phyloP scores from a whole-genome alignment of 2,329 filamentous ascomycete species.

The Ophiostoma sp. region DNA sequence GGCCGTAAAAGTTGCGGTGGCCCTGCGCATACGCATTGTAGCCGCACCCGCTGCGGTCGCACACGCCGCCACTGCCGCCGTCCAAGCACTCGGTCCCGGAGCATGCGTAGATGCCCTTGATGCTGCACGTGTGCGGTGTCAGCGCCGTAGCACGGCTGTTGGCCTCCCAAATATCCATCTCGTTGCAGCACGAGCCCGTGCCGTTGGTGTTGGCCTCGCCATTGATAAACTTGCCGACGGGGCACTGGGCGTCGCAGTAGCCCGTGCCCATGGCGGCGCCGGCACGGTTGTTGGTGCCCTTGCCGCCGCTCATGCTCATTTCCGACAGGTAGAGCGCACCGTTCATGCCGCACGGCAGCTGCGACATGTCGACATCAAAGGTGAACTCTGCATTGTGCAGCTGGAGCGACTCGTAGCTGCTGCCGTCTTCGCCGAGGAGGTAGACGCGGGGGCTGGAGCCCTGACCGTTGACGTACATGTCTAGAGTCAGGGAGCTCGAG shows the following conservation, averaged over 20 bases:
- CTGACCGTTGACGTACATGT: constrained; percentile 19
- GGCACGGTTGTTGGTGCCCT: constrained; percentile 40
- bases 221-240: constrained; percentile 45
- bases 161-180: constrained; percentile 60
- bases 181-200: constrained; percentile 51
- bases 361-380: constrained; percentile 60
- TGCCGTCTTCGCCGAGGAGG: constrained; percentile 31
- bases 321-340: constrained; percentile 52
- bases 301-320: constrained; percentile 49
- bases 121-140: constrained; percentile 55
- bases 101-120: constrained; percentile 42
- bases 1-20: constrained; percentile 50
- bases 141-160: constrained; percentile 54
- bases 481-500: background rate
- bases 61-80: constrained; percentile 45
- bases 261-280: constrained; percentile 51
- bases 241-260: constrained; percentile 46
- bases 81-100: constrained; percentile 40
- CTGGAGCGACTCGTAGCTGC: constrained; percentile 45
- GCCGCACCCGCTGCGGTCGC: constrained; percentile 61
- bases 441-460: constrained; percentile 37
- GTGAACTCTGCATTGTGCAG: constrained; percentile 58
- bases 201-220: constrained; percentile 39
- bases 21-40: constrained; percentile 62
- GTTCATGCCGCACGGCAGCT: constrained; percentile 51